Conservation (phyloP, 306 rosid genomes). For the Benincasa hispida region DNA sequence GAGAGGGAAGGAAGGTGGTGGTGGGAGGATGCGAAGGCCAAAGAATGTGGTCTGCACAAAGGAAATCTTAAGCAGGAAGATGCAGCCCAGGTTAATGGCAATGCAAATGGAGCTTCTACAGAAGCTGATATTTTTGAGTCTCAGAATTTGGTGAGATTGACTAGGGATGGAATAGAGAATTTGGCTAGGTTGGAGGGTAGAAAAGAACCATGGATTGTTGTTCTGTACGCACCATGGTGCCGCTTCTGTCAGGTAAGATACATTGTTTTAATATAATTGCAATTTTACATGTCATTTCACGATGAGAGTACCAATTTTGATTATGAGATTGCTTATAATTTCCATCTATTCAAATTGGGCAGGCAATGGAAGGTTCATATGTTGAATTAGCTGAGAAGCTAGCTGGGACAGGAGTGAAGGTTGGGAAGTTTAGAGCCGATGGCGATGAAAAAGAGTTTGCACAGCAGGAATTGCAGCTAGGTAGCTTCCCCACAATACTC, state of each 20-base stretch:
- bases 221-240: slow-evolving; percentile 97
- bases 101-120: slow-evolving; percentile 23
- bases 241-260: slow-evolving; percentile 58
- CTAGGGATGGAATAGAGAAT: slow-evolving; percentile 69
- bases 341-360: slow-evolving; percentile 5
- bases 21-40: slow-evolving; percentile 97
- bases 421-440: slow-evolving; percentile 82
- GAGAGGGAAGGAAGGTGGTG: slow-evolving; percentile 99
- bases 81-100: slow-evolving; percentile 28
- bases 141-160: slow-evolving; percentile 45
- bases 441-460: slow-evolving; percentile 78
- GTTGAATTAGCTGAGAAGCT: slow-evolving; percentile 65
- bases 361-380: slow-evolving; percentile 75
- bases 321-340: neutral
- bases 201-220: slow-evolving; percentile 67
- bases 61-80: slow-evolving; percentile 71
- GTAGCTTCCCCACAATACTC: slow-evolving; percentile 76
- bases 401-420: slow-evolving; percentile 55
- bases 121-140: slow-evolving; percentile 48
- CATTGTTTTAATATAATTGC: neutral
- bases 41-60: slow-evolving; percentile 98
- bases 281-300: neutral
- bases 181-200: slow-evolving; percentile 44
- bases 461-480: slow-evolving; percentile 48
- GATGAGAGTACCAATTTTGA: neutral